These are phyloP conservation scores for Solanum chiquidenum DNA, from an alignment of 257 asterid genomes.

Conservation along the genomic window DNA sequence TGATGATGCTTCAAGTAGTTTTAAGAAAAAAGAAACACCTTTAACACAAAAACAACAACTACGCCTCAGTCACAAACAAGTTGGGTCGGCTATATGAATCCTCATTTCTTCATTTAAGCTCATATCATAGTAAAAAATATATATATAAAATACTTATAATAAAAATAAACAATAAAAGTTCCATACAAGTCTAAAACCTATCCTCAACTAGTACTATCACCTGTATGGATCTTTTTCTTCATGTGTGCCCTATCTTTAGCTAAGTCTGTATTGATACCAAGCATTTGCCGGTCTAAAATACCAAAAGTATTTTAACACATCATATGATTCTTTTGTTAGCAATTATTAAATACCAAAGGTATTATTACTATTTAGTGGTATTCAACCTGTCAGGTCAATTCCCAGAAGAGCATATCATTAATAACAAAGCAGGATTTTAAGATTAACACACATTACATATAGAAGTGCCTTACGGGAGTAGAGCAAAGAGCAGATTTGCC, in stretches of 20 bases:
- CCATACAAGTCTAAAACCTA: background rate
- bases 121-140: background rate
- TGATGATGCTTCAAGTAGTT: background rate
- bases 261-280: background rate
- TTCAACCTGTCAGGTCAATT: background rate
- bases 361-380: background rate
- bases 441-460: background rate
- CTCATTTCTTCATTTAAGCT: background rate
- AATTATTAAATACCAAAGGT: background rate
- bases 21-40: background rate
- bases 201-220: background rate
- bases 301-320: background rate
- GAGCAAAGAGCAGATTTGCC: constrained; percentile 1
- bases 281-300: background rate
- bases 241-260: background rate
- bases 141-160: background rate
- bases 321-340: background rate
- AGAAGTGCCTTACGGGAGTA: background rate
- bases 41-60: background rate
- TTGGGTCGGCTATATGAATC: background rate
- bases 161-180: background rate
- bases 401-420: background rate
- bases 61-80: background rate
- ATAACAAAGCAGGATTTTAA: background rate
- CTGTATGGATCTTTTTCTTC: background rate